Evolutionary conservation across 345 rosid species (phyloP).

Genomic region (Boechera divaricarpa): DNA sequence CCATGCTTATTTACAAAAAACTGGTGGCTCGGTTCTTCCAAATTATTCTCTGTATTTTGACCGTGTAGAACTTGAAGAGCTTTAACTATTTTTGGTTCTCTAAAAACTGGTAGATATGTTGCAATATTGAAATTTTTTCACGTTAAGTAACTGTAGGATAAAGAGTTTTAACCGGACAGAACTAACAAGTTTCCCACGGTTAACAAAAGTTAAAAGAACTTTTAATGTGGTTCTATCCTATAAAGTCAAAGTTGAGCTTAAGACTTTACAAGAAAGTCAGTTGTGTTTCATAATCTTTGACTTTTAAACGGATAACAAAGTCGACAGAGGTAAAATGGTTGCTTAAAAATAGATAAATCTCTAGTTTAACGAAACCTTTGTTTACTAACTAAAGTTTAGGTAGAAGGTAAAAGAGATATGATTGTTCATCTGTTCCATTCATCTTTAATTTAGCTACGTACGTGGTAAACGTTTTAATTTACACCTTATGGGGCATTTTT

Average conservation of each 20-base stretch:
- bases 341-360: slow-evolving; percentile 29
- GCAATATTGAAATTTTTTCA: too few species aligned
- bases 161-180: too few species aligned
- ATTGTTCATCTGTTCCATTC: slow-evolving; percentile 36
- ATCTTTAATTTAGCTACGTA: not conserved
- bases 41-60: too few species aligned
- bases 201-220: not conserved
- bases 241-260: not conserved
- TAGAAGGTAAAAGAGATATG: slow-evolving; percentile 30
- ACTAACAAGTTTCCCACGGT: too few species aligned
- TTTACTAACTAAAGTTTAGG: slow-evolving; percentile 26
- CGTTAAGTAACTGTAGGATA: too few species aligned
- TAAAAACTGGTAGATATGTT: too few species aligned
- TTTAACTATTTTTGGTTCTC: not conserved
- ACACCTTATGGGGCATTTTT: not conserved
- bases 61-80: not conserved
- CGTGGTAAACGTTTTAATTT: not conserved
- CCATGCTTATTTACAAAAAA: too few species aligned
- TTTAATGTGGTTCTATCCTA: too few species aligned
- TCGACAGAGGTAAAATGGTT: slow-evolving; percentile 19
- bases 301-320: slow-evolving; percentile 23
- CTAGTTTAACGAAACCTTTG: slow-evolving; percentile 34
- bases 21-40: too few species aligned
- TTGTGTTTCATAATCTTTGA: slow-evolving; percentile 14
- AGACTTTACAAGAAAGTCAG: slow-evolving; percentile 7